Base-by-base conservation (phyloP, 176 grass and related monocot genomes). In the Oryza officinalis region DNA sequence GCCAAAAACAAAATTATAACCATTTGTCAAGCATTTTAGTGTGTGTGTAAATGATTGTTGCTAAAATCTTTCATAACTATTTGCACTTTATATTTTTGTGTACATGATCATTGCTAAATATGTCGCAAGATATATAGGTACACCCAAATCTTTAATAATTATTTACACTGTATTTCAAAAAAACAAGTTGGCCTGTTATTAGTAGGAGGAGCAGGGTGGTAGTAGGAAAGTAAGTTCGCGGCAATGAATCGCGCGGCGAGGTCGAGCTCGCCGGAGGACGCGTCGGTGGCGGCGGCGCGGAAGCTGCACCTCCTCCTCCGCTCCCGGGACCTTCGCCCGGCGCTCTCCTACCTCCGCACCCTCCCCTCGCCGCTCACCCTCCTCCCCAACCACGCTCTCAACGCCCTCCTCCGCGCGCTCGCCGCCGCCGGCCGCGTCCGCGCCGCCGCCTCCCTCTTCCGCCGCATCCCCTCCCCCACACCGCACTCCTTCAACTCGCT, bases 401-500 rank as follows among this genome's bases (percentile, higher is more conserved):
- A 97, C 78, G 86, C 95, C 50, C 90, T 97, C 73, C 92, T 97
- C 74, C 95, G 92, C 38, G 89, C 92, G 65, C 92, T 97, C 65
- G 84, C 92, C 75, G 68, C 74, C 78, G 82, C 90, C 74, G 90
- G 92, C 70, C 88, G 87, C 80, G 54, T 97, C 83, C 92, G 92
- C 83, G 88, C 84, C 76, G 92, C 94, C 12, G 5, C 86, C 30
- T 73, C 83, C 83, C 83, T 92, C 81, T 92, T 92, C 78, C 60
- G 85, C 69, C 78, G 79, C 83, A 85, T 91, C 54, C 92, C 94
- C 15, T 54, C 49, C 8, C 92, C 92, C 8, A 92, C 92, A 7
- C 31, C 90, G 65, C 90, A 92, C 60, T 91, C 92, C 49, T 97
- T 87, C 88, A 97, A 97, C 84, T 90, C 95, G 78, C 92, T 97